Conservation (phyloP, 1,139 yeast genomes). For the Nakaseomyces kungkrabaensis region DNA sequence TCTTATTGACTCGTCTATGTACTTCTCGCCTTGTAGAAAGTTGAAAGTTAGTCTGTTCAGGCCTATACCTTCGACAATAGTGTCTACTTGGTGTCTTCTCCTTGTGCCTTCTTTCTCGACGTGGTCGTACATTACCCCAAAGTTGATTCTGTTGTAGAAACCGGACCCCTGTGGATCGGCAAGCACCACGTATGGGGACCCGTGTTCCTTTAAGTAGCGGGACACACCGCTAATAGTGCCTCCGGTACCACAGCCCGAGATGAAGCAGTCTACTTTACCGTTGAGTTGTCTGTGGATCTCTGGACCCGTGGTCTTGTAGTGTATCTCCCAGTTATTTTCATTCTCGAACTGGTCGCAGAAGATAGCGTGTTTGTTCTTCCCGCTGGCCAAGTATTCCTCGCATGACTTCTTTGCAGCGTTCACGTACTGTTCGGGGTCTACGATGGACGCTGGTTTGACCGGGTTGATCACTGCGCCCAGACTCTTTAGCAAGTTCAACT, state of each 20-base stretch:
- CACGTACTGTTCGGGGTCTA: constrained; percentile 87
- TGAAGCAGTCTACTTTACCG: constrained; percentile 59
- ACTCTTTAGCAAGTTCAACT: constrained; percentile 55
- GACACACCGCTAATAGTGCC: constrained; percentile 62
- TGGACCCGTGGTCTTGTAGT: constrained; percentile 80
- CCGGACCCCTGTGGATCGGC: constrained; percentile 98
- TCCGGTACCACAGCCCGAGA: constrained; percentile 63
- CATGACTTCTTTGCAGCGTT: constrained; percentile 73
- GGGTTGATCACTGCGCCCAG: constrained; percentile 82
- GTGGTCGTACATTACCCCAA: constrained; percentile 85
- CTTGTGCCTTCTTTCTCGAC: constrained; percentile 90
- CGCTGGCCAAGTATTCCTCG: constrained; percentile 37
- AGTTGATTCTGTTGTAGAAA: constrained; percentile 69
- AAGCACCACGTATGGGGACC: constrained; percentile 40
- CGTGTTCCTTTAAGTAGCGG: constrained; percentile 49
- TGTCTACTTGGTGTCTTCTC: constrained; percentile 92
- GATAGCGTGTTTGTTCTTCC: constrained; percentile 32
- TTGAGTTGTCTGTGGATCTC: constrained; percentile 69
- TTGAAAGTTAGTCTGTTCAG: constrained; percentile 77
- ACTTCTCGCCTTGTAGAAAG: constrained; percentile 58
- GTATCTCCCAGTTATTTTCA: constrained; percentile 80
- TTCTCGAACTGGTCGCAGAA: constrained; percentile 97
- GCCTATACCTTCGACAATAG: constrained; percentile 90
- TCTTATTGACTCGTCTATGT: constrained; percentile 68
- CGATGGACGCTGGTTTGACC: constrained; percentile 91